Percentiles rank a stretch among this genome's conserved stretches.
Conservation (phyloP, 371 early-diverging fungal genomes). For the Mucor piriformis region DNA sequence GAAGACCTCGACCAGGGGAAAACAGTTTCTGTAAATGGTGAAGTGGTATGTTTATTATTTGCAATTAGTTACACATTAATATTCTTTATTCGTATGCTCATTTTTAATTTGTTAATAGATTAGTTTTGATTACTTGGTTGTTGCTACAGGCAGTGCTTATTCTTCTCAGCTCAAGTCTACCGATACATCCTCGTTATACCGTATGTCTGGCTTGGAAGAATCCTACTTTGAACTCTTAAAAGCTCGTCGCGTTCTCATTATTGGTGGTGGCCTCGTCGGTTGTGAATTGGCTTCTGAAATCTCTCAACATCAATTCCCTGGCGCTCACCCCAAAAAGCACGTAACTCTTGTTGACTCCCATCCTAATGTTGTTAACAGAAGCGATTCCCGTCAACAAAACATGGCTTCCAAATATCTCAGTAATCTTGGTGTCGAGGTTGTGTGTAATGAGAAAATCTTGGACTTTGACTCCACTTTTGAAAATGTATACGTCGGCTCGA, state of each 20-base stretch:
- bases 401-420: constrained; percentile 55
- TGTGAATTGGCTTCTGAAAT: constrained; percentile 71
- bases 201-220: constrained; percentile 31
- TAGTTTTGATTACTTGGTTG: constrained; percentile 69
- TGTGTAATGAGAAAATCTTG: constrained; percentile 62
- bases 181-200: constrained; percentile 39
- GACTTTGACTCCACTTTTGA: constrained; percentile 25
- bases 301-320: constrained; percentile 31
- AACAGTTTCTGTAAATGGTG: constrained; percentile 30
- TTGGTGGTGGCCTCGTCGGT: constrained; percentile 70
- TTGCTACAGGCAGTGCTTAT: constrained; percentile 71
- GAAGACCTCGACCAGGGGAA: constrained; percentile 33
- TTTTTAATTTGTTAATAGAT: constrained; percentile 27
- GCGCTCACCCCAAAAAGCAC: constrained; percentile 51
- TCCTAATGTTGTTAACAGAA: constrained; percentile 41
- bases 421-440: constrained; percentile 64
- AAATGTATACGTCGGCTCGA: constrained; percentile 32
- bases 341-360: constrained; percentile 62
- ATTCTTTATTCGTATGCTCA: not conserved
- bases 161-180: constrained; percentile 52
- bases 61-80: constrained; percentile 2
- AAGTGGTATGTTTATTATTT: constrained; percentile 21
- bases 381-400: constrained; percentile 44
- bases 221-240: constrained; percentile 59
- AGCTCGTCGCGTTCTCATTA: constrained; percentile 41